Evolutionary conservation across 225 moss, liverwort and hornwort genomes (phyloP).

Genomic region (Polytrichum commune): DNA sequence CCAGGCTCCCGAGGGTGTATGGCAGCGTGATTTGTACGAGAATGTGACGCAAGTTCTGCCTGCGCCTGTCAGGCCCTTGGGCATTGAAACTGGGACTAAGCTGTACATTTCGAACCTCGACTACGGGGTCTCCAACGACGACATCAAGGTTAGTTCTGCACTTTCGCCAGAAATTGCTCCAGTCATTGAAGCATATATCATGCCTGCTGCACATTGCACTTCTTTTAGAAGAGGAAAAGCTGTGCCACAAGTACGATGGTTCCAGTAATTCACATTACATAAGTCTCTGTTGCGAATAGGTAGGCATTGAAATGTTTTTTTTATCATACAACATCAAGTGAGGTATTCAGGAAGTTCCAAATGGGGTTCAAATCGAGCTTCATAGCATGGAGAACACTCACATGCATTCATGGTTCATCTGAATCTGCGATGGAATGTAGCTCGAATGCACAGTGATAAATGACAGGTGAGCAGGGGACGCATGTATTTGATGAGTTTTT

Average conservation of each 20-base stretch:
- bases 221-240: neutral
- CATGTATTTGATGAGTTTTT: too few relatives aligned
- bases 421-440: too few relatives aligned
- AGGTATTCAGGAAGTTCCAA: too few relatives aligned
- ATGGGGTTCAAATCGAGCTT: too few relatives aligned
- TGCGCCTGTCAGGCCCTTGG: conserved; percentile 46
- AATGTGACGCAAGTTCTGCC: conserved; percentile 70
- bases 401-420: too few relatives aligned
- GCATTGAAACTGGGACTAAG: conserved; percentile 93
- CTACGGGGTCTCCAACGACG: conserved; percentile 84
- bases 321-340: too few relatives aligned
- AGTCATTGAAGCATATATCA: too few relatives aligned
- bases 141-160: conserved; percentile 68
- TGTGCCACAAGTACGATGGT: neutral
- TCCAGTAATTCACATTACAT: neutral
- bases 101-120: conserved; percentile 95
- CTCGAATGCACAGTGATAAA: too few relatives aligned
- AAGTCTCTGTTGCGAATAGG: too few relatives aligned
- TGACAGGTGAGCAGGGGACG: too few relatives aligned
- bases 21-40: conserved; percentile 96
- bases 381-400: too few relatives aligned
- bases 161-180: neutral
- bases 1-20: conserved; percentile 76
- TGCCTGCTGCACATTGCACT: too few relatives aligned
- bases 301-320: neutral